Base-by-base conservation (phyloP, 805 yeast genomes). In the Saccharomycopsis synnaedendra region DNA sequence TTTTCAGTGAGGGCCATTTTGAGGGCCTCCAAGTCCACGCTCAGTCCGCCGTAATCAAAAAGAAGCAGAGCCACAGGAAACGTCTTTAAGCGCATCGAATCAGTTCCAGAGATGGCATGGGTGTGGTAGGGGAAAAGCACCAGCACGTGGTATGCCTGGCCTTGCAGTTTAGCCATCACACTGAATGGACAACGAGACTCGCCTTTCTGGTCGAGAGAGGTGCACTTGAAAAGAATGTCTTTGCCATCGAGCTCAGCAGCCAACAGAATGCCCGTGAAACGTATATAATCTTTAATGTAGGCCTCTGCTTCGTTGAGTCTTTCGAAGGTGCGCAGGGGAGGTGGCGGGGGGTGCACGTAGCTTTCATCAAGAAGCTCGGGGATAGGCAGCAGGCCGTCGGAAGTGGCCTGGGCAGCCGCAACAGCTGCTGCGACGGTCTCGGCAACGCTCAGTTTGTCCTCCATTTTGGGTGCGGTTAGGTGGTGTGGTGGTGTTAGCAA, bases 41-140 rank as follows among this genome's bases (percentile, higher is more conserved):
- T 47, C 9, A 29, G 27, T 10, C 42, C 28, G 10, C 29, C 30
- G 10, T 47, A 39, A 11, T 47, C 43, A 10, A 47, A 38, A 5
- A 42, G 43, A 29, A 41, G 32, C 9, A 50, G 33, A 30, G 42
- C 32, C 10, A 40, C 50, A 7, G 44, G 28, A 10, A 40, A 33
- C 10, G 30, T 9, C 29, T 34, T 30, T 4, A 28, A 7, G 4
- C 41, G 31, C 7, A 31, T 19, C 8, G 27, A n/a, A 37, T 45
- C 42, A 10, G 32, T 32, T 7, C 42, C 30, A 31, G 9, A 28
- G 19, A 41, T 41, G n/a, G 39, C n/a, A 37, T 50, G 53, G 33
- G 50, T 41, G 36, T 50, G 53, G 45, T 28, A 43, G 37, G 51
- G 45, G 29, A 27, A 43, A 10, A 45, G 48, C 43, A 47, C 51